phyloP scores from a whole-genome alignment of 805 yeast genomes.

The Ogataea methanolica region DNA sequence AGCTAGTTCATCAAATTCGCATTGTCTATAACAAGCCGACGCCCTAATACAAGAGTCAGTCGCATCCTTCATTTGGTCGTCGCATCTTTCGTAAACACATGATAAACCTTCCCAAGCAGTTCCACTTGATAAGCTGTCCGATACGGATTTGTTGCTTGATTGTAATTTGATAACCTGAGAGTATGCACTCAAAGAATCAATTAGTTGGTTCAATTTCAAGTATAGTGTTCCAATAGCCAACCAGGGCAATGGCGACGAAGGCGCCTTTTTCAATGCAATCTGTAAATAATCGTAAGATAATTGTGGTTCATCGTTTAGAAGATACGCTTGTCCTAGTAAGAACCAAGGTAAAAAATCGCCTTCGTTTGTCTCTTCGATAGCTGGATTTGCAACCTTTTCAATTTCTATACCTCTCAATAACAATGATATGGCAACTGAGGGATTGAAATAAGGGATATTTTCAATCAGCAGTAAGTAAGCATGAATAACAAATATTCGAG shows the following conservation, averaged over 20 bases:
- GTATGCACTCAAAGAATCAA: slow-evolving; percentile 64
- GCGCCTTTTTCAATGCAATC: slow-evolving; percentile 48
- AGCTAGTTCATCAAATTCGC: slow-evolving; percentile 41
- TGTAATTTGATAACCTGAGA: slow-evolving; percentile 57
- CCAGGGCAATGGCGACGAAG: slow-evolving; percentile 59
- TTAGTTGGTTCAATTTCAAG: slow-evolving; percentile 52
- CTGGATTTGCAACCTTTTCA: slow-evolving; percentile 15
- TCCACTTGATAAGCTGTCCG: slow-evolving; percentile 34
- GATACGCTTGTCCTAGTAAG: slow-evolving; percentile 49
- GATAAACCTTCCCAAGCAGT: slow-evolving; percentile 64
- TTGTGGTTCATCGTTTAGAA: slow-evolving; percentile 40
- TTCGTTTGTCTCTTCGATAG: slow-evolving; percentile 16
- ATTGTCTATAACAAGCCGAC: slow-evolving; percentile 42
- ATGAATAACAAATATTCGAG: slow-evolving; percentile 42
- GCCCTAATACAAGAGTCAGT: slow-evolving; percentile 55
- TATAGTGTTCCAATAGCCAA: slow-evolving; percentile 60
- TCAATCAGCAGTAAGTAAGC: slow-evolving; percentile 42
- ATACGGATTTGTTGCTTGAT: slow-evolving; percentile 39
- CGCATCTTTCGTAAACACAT: slow-evolving; percentile 60
- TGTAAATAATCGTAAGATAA: slow-evolving; percentile 54
- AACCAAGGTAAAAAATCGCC: slow-evolving; percentile 59
- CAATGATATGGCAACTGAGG: slow-evolving; percentile 33
- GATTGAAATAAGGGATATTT: slow-evolving; percentile 27
- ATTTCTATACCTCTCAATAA: slow-evolving; percentile 30
- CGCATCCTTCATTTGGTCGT: slow-evolving; percentile 55